Base-by-base conservation (phyloP, 441 rosid species). In the Pelargonium hybrid region DNA sequence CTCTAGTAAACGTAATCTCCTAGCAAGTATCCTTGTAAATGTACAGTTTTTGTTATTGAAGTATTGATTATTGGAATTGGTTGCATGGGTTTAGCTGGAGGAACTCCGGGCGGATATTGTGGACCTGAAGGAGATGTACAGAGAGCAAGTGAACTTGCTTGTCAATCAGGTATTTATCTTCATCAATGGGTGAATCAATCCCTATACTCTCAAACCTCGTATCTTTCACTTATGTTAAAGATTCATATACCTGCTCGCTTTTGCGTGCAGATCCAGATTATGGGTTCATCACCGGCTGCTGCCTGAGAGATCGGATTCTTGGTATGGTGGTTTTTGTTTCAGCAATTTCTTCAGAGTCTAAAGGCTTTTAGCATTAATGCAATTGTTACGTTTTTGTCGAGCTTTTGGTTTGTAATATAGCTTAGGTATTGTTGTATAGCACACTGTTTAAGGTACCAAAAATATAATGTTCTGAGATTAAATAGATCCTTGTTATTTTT, bases 101-200 rank as follows among this genome's bases (percentile, higher is more conserved):
- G 99, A 95, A 82, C 97, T 95, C 61, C 89, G 97, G 6, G 92
- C 90, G 5, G 99, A 94, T 82, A 89, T 94, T 67, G 85, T 85
- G 39, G 99, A 95, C 85, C 81, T 94, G 88, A 94, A 94, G 84
- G 99, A 95, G 80, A 95, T 95, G 98, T 92, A 95, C 81, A 90
- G 93, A 85, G 99, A 95, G 87, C 99, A 94, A 89, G 98, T 92
- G 68, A 89, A 88, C 88, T 73, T 94, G 83, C 96, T 94, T 68
- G 99, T 92, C 77, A 90, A 94, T 81, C 87, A 90, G 98, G 97
- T 94, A 79, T 41, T 54, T 15, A 17, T 14, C 21, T 69, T 64
- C 45, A 26, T 29, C 20, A 5, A 64, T 64, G 65, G 65, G 15
- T 25, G 7, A 25, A 25, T 61, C 37, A 25, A 11, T 31, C 4